Conservation (phyloP, 768 basidiomycete species). For the Collybia sp. region DNA sequence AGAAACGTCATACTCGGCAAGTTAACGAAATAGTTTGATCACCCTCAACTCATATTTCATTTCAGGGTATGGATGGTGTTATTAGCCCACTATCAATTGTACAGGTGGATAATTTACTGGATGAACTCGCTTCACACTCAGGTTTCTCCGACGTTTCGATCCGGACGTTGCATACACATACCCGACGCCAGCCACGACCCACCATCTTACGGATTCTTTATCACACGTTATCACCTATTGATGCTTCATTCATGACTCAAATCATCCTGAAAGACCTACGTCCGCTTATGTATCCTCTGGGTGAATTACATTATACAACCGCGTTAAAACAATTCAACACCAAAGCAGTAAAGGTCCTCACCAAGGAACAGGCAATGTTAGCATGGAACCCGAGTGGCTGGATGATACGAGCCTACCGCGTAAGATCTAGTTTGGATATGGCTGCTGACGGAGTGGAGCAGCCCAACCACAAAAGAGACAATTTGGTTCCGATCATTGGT, state of each 20-base stretch:
- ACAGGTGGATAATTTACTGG: conserved; percentile 63
- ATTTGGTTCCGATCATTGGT: conserved; percentile 44
- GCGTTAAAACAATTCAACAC: conserved; percentile 55
- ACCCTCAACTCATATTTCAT: background rate
- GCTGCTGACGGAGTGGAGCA: conserved; percentile 42
- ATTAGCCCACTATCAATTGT: conserved; percentile 34
- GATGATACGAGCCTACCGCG: conserved; percentile 50
- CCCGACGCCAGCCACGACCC: conserved; percentile 22
- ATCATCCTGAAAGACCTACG: conserved; percentile 86
- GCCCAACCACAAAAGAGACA: conserved; percentile 17
- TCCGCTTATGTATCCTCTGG: conserved; percentile 71
- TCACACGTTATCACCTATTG: conserved; percentile 50
- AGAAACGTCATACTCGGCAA: conserved; percentile 33
- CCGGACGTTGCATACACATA: conserved; percentile 22
- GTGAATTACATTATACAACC: conserved; percentile 40
- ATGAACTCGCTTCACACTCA: conserved; percentile 69
- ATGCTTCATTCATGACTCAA: conserved; percentile 72
- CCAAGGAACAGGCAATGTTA: conserved; percentile 60
- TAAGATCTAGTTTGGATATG: conserved; percentile 54
- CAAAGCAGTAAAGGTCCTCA: conserved; percentile 49
- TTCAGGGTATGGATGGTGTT: conserved; percentile 23
- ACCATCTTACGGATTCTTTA: conserved; percentile 54
- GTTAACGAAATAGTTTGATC: conserved; percentile 3
- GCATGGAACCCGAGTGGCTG: conserved; percentile 61
- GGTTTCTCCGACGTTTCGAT: conserved; percentile 52